Evolutionary conservation across 2,329 filamentous ascomycete species (phyloP).

Genomic region (Penicillium sp.): DNA sequence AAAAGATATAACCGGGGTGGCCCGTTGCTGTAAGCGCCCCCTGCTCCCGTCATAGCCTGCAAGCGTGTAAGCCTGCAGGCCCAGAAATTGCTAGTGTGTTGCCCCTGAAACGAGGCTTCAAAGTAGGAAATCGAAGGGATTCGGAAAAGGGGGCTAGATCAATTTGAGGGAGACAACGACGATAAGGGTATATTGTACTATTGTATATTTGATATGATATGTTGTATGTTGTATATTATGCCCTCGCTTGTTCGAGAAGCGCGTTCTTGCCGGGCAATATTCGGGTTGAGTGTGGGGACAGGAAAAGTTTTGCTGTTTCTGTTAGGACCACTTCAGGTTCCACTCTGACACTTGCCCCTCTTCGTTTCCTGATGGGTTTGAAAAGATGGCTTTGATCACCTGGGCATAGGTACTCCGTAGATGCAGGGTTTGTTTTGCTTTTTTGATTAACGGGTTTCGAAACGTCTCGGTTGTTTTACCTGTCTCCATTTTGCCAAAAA

Average conservation of each 20-base stretch:
- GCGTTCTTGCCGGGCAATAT: neutral
- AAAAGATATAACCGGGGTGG: neutral
- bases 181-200: too few species aligned
- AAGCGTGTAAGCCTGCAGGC: neutral
- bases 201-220: too few species aligned
- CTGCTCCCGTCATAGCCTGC: neutral
- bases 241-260: neutral
- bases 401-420: too few species aligned
- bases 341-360: neutral
- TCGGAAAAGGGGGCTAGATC: neutral
- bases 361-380: neutral
- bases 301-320: neutral
- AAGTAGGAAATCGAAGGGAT: too few species aligned
- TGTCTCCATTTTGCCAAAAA: too few species aligned
- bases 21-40: slow-evolving; percentile 2
- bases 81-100: neutral
- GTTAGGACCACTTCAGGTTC: neutral
- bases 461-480: too few species aligned
- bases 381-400: too few species aligned
- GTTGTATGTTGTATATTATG: too few species aligned
- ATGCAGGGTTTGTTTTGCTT: too few species aligned
- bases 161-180: too few species aligned
- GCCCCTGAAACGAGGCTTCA: slow-evolving; percentile 7
- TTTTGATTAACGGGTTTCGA: too few species aligned
- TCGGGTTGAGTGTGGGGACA: neutral